These are phyloP conservation scores for Fusarium oligoseptatum DNA, from an alignment of 2,329 filamentous ascomycete species.

Conservation along the genomic window DNA sequence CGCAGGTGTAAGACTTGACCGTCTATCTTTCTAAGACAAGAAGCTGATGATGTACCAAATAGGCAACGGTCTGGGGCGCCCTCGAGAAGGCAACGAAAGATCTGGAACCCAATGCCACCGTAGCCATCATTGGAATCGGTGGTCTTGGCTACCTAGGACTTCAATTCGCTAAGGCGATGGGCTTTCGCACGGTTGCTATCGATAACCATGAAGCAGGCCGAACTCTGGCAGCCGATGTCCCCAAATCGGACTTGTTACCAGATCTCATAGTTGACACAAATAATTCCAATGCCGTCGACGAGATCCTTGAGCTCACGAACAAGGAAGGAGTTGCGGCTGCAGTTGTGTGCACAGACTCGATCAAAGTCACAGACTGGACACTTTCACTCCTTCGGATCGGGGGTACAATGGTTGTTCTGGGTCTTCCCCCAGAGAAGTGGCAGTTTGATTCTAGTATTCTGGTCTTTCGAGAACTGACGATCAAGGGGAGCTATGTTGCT, in stretches of 20 bases:
- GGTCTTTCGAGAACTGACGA: conserved; percentile 48
- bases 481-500: conserved; percentile 51
- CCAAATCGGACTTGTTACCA: conserved; percentile 37
- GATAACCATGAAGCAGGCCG: conserved; percentile 51
- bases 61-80: conserved; percentile 52
- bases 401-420: conserved; percentile 48
- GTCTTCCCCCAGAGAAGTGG: conserved; percentile 50
- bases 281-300: conserved; percentile 24
- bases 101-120: conserved; percentile 39
- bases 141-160: conserved; percentile 53
- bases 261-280: conserved; percentile 48
- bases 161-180: conserved; percentile 53
- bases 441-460: conserved; percentile 49
- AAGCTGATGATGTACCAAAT: background rate
- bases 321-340: conserved; percentile 50
- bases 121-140: conserved; percentile 53
- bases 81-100: conserved; percentile 47
- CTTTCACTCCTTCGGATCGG: conserved; percentile 46
- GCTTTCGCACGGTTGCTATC: conserved; percentile 52
- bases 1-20: conserved; percentile 45
- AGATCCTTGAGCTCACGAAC: conserved; percentile 47
- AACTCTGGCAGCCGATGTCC: conserved; percentile 46
- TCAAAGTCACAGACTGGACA: conserved; percentile 49
- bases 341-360: conserved; percentile 50
- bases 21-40: background rate